Evolutionary conservation across 2,329 filamentous ascomycete species (phyloP), one percentile per base, ranked within the genome.

Genomic region (Arthrobotrys conoides): DNA sequence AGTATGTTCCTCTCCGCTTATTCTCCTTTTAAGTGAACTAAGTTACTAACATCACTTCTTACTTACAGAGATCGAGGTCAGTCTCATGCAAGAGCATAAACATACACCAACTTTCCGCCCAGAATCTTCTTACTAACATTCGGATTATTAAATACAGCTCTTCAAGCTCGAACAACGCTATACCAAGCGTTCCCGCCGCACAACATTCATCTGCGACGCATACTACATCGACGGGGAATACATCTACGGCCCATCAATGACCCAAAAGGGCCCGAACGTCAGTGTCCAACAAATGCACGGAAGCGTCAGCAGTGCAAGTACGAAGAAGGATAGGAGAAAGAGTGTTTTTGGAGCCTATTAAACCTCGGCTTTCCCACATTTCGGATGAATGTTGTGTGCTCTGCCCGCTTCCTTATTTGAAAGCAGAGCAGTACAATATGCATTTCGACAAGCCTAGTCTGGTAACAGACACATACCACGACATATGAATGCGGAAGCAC

Each of bases 221-320:
- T 89, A 93, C 84, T 98, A 98, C 85, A 92, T 97, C 81, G 93
- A 98, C 84, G 96, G 94, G 85, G 95, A 97, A 87, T 97, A 97
- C 86, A 88, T 97, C 84, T 96, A 94, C 88, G 88, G 90, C 24
- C 75, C 75, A 57, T 78, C 75, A 38, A 78, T 78, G 75, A 78
- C 75, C 2, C 75, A 78, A 20, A 78, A 78, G 63, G 63, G 72
- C 27, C 63, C 69, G 2, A 71, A 72, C 48, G 68, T 72, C 46
- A 78, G 33, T 55, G 55, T 78, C 24, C 64, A 57, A 30, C 68
- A 77, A 33, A 20, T 77, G 48, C 51, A 64, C 20, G 75, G 68
- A 4, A 78, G 75, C 64, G 69, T 72, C 75, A 72, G 68, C 68
- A 78, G 75, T 55, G 33, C 59, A 10, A 71, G 67, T 48, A 66